These are phyloP conservation scores for Strobilomyces dryophilus DNA, from an alignment of 768 basidiomycete genomes.

Conservation along the genomic window DNA sequence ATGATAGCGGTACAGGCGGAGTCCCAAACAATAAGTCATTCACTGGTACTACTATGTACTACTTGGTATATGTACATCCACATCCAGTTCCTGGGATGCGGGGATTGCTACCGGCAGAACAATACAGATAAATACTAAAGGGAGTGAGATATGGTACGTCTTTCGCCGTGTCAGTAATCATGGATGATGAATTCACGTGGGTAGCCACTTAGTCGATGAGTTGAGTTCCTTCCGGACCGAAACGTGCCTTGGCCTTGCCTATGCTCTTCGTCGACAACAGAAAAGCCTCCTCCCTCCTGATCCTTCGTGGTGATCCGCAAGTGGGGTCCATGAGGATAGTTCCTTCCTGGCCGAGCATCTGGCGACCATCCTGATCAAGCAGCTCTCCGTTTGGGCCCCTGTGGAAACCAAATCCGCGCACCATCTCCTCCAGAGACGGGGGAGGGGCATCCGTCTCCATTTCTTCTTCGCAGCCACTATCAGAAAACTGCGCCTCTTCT, in stretches of 20 bases:
- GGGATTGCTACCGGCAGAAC: not conserved
- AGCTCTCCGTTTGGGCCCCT: constrained; percentile 22
- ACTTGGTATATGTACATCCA: not conserved
- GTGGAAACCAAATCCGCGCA: not conserved
- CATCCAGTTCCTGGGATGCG: constrained; percentile 24
- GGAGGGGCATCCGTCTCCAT: constrained; percentile 6
- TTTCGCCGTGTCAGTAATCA: not conserved
- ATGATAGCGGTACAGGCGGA: no score
- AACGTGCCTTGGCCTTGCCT: not conserved
- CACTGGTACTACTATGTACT: no score
- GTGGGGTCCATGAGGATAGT: constrained; percentile 16
- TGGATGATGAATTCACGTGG: not conserved
- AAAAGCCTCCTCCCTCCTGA: constrained; percentile 3
- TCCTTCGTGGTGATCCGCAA: not conserved
- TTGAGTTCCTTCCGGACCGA: constrained; percentile 24
- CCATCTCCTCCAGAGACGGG: constrained; percentile 1
- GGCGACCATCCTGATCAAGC: constrained; percentile 15
- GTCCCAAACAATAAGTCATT: no score
- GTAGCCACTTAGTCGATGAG: constrained; percentile 12
- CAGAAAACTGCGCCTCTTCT: constrained; percentile 5
- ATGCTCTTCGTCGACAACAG: not conserved
- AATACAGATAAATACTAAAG: not conserved
- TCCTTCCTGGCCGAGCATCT: constrained; percentile 21
- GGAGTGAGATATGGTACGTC: not conserved
- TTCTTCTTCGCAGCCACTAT: constrained; percentile 18